Conservation (phyloP, 2,329 filamentous ascomycete genomes). For the Diaporthe longicolla region DNA sequence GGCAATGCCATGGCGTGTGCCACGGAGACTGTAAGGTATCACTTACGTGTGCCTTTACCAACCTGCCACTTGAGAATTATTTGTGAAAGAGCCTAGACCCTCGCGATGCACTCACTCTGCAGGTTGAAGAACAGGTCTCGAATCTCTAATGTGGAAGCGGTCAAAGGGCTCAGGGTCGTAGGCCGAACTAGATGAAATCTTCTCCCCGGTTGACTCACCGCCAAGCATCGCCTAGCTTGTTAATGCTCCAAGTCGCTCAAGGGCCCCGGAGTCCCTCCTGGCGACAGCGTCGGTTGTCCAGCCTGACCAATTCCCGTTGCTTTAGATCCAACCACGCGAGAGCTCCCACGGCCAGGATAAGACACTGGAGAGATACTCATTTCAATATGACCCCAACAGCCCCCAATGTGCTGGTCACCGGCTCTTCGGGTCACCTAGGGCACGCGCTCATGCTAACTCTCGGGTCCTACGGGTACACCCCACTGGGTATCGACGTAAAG, state of each 20-base stretch:
- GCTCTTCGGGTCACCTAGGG: slow-evolving; percentile 62
- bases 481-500: slow-evolving; percentile 61
- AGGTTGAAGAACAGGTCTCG: background rate
- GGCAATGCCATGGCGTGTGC: too few relatives aligned
- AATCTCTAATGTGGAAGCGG: background rate
- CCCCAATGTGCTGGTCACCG: slow-evolving; percentile 60
- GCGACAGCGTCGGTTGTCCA: background rate
- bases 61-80: background rate
- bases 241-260: background rate
- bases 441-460: slow-evolving; percentile 61
- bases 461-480: slow-evolving; percentile 55
- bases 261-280: background rate
- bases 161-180: background rate
- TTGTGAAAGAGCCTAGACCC: too few relatives aligned
- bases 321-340: accelerated
- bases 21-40: too few relatives aligned
- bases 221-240: background rate
- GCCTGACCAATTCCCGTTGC: background rate
- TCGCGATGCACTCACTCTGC: background rate
- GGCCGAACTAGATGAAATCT: background rate
- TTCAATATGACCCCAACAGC: background rate
- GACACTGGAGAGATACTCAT: background rate
- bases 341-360: background rate
- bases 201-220: slow-evolving; percentile 34
- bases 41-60: too few relatives aligned